These are phyloP conservation scores for Aspergillus leporis DNA, from an alignment of 495 filamentous ascomycete genomes.

Conservation along the genomic window DNA sequence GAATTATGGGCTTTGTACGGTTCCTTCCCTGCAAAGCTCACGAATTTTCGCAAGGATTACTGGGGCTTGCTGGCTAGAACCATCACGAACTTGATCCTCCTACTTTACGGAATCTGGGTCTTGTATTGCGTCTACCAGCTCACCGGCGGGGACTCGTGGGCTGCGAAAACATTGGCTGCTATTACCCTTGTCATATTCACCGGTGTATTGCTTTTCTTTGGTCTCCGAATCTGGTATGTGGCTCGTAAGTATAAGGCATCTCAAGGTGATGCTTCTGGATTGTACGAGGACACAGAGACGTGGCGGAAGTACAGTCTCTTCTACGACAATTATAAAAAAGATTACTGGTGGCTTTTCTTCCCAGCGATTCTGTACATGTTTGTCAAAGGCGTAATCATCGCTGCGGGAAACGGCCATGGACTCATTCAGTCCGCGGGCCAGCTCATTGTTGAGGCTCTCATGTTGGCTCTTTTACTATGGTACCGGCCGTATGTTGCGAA, in stretches of 20 bases:
- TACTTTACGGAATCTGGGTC: conserved; percentile 94
- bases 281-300: conserved; percentile 87
- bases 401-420: conserved; percentile 83
- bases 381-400: conserved; percentile 83
- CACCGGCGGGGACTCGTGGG: conserved; percentile 93
- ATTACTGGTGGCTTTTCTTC: conserved; percentile 96
- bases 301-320: conserved; percentile 97
- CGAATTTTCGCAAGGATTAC: conserved; percentile 90
- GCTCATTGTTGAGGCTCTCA: conserved; percentile 75
- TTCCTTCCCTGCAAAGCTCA: conserved; percentile 77
- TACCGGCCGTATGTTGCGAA: conserved; percentile 81
- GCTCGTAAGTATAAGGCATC: conserved; percentile 70
- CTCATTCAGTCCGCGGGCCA: conserved; percentile 76
- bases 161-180: conserved; percentile 80
- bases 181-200: conserved; percentile 83
- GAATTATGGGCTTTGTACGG: conserved; percentile 91
- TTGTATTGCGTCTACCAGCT: conserved; percentile 97
- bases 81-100: conserved; percentile 86
- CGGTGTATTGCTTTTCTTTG: conserved; percentile 72
- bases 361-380: conserved; percentile 92
- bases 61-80: conserved; percentile 88
- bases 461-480: conserved; percentile 74
- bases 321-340: conserved; percentile 91
- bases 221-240: conserved; percentile 74
- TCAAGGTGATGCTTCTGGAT: conserved; percentile 69